Conservation (phyloP, 1,139 yeast genomes). For the Dujonia santamariae region DNA sequence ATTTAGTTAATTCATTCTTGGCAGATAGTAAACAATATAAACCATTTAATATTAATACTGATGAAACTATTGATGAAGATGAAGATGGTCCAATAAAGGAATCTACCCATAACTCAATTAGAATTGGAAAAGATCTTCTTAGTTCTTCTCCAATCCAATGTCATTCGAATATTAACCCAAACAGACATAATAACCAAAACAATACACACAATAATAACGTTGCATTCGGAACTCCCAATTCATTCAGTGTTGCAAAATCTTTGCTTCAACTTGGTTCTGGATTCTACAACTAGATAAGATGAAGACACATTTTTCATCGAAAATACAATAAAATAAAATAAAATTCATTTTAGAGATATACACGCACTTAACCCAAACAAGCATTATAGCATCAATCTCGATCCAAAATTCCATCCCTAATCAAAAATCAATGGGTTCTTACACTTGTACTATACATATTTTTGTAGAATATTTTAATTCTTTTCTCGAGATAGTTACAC, state of each 20-base stretch:
- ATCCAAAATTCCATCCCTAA: too few species aligned
- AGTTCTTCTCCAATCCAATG: conserved; percentile 34
- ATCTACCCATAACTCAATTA: conserved; percentile 5
- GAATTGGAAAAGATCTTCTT: conserved; percentile 11
- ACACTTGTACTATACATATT: too few species aligned
- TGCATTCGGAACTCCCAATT: conserved; percentile 47
- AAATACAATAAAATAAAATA: not conserved
- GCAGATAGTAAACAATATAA: conserved; percentile 8
- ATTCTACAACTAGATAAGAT: conserved; percentile 8
- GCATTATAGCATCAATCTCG: too few species aligned
- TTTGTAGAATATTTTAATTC: too few species aligned
- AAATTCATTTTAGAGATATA: not conserved
- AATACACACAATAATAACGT: conserved; percentile 10
- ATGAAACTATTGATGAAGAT: conserved; percentile 40
- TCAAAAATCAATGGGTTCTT: too few species aligned
- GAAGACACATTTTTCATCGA: not conserved
- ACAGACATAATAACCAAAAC: too few species aligned
- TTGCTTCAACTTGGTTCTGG: conserved; percentile 41
- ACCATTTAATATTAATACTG: conserved; percentile 16
- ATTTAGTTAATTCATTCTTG: conserved; percentile 14
- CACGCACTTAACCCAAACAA: too few species aligned
- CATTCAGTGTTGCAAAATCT: conserved; percentile 47
- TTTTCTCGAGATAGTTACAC: too few species aligned
- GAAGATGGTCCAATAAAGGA: conserved; percentile 14
- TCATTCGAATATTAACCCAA: too few species aligned